Evolutionary conservation across 306 rosid species (phyloP), one percentile per base, ranked within the genome.

Genomic region (Cicer pinnatifidum): DNA sequence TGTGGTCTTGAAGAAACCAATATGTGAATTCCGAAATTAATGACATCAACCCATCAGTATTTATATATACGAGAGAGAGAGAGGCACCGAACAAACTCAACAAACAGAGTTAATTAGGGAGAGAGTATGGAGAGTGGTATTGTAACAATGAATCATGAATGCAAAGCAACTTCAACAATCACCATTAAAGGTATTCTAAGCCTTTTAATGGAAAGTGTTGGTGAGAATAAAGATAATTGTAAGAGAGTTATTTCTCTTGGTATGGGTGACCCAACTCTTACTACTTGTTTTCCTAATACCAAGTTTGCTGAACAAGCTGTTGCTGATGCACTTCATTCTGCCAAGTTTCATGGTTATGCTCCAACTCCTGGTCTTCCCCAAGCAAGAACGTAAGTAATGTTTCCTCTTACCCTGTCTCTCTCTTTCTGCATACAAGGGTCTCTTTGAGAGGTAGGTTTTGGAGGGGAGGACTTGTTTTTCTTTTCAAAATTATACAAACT

Each of bases 291-390:
- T 70, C 87, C 71, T 61, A 81, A 91, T 0, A 44, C 96, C 11
- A 78, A 39, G 1, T 85, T 76, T 28, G 90, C 85, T 19, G 84
- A 87, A 77, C 73, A 88, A 62, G 91, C 99, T 44, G 91, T 88
- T 9, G 45, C 82, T 71, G 88, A 89, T 28, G 41, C 88, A 0
- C 74, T 94, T 67, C 86, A 75, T 12, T 89, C 96, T 12, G 82
- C 66, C 20, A 89, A 84, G 43, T 94, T 91, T 80, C 84, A 89
- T 78, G 97, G 97, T 44, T 94, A 94, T 83, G 89, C 97, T 28
- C 98, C 97, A 63, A 89, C 98, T 59, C 81, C 72, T 51, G 97
- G 98, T 44, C 96, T 91, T 81, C 91, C 84, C 43, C 97, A 88
- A 69, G 37, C 97, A 3, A 84, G 96, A 83, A 88, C 81, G 97